Evolutionary conservation across 2,329 filamentous ascomycete species (phyloP).

Genomic region (Alternaria consortialis): DNA sequence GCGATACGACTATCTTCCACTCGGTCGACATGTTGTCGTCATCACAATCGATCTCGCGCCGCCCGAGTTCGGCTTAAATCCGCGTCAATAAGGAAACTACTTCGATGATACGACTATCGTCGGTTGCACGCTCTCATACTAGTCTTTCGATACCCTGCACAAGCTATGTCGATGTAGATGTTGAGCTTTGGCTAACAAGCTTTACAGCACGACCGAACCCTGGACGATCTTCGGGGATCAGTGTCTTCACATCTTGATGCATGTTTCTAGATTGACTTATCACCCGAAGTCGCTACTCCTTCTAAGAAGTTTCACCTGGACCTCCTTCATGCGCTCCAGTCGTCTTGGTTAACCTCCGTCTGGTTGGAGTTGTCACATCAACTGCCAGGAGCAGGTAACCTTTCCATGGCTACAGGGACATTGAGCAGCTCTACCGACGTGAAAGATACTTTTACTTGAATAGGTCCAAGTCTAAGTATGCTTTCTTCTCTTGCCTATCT

Average conservation of each 20-base stretch:
- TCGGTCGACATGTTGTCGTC: neutral
- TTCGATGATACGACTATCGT: neutral
- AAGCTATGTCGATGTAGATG: neutral
- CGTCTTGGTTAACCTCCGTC: neutral
- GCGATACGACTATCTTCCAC: neutral
- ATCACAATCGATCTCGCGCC: neutral
- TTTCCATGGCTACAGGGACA: neutral
- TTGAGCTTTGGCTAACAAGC: neutral
- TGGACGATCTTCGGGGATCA: neutral
- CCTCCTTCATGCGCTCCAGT: too few relatives aligned
- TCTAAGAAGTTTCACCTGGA: neutral
- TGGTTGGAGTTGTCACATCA: neutral
- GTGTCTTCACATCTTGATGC: neutral
- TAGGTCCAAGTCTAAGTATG: neutral
- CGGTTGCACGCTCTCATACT: neutral
- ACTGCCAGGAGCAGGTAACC: neutral
- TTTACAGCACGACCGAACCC: neutral
- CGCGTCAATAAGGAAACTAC: neutral
- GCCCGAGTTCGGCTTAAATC: neutral
- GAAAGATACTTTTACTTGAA: too few relatives aligned
- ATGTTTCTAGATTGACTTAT: neutral
- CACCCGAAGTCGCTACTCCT: neutral
- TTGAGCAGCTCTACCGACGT: neutral
- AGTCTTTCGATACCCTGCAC: neutral
- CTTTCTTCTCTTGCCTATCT: neutral